A percentile compares a stretch with the other conserved stretches of the same genome.
phyloP scores from a whole-genome alignment of 108 stramenopile species.

The Schizochytrium sp. region DNA sequence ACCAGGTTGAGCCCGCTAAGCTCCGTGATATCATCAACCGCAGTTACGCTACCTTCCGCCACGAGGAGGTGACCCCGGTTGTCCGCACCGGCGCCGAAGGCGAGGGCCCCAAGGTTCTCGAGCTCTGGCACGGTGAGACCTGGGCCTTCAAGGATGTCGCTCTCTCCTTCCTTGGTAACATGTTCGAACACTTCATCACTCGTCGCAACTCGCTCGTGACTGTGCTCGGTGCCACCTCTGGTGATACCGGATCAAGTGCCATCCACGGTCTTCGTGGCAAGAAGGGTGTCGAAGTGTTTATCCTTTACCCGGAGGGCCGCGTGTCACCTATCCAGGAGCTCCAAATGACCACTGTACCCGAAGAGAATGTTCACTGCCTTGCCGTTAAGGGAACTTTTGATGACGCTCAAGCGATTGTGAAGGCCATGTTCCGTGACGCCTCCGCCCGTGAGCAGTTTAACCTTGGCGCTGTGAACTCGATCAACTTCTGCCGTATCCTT shows the following conservation, averaged over 20 bases:
- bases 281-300: constrained; percentile 94
- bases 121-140: constrained; percentile 98
- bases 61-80: constrained; percentile 89
- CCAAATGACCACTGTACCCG: constrained; percentile 97
- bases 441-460: constrained; percentile 85
- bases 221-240: constrained; percentile 74
- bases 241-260: constrained; percentile 95
- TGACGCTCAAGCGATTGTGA: constrained; percentile 98
- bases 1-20: constrained; percentile 87
- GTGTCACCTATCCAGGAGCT: constrained; percentile 94
- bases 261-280: constrained; percentile 98
- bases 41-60: constrained; percentile 88
- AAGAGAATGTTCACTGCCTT: constrained; percentile 94
- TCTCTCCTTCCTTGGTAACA: constrained; percentile 97
- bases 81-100: constrained; percentile 76
- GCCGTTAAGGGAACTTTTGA: constrained; percentile 92
- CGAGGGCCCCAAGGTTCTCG: constrained; percentile 71
- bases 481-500: constrained; percentile 98
- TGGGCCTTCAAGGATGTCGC: constrained; percentile 99
- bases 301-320: constrained; percentile 94
- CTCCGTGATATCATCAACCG: constrained; percentile 86
- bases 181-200: constrained; percentile 96
- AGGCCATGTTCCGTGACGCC: constrained; percentile 90
- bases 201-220: constrained; percentile 65
- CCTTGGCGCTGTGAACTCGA: constrained; percentile 98